Base-by-base conservation (phyloP, 495 filamentous ascomycete genomes). In the Bombardia bombarda region DNA sequence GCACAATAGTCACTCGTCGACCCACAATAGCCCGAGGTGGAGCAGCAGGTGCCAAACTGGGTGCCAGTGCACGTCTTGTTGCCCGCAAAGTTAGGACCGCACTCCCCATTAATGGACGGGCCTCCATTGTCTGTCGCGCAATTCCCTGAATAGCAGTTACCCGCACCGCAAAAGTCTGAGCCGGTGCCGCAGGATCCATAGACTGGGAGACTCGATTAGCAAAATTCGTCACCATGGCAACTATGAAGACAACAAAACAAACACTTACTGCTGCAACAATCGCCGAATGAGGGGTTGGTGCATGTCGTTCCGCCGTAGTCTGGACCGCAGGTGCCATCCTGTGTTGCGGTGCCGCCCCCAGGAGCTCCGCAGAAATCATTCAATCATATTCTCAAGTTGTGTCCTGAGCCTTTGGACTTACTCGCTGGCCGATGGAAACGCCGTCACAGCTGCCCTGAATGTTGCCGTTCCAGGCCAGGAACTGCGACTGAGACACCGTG, bases 41-140 rank as follows among this genome's bases (percentile, higher is more conserved):
- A 63, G 38, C 62, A 66, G 34, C 62, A 66, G 31, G 43, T 54
- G 28, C 62, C 62, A 41, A 45, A 66, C 12, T 18, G 32, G 7
- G 60, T 63, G 10, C 60, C 62, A 1, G 54, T 33, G 33, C 62
- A 65, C 4, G 62, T 65, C n/a, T 33, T 38, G 35, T 38, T 22
- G 35, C 35, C 35, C 14, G 35, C 35, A 19, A 20, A 20, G 66
- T 3, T 61, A 60, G 2, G 49, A 58, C 25, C 72, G 72, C 30
- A 56, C 22, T 35, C 28, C 20, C 46, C 46, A 26, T 24, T 38
- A 10, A 36, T 38, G 12, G 22, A 30, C 14, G 13, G 12, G 21
- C 46, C 46, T 9, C 46, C 46, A 20, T 19, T 31, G 39, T 49
- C 41, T 18, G 46, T 36, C 19, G 44, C 40, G 38, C 46, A 49